Conservation (phyloP, 768 basidiomycete species). For the Termitomyces sp. region DNA sequence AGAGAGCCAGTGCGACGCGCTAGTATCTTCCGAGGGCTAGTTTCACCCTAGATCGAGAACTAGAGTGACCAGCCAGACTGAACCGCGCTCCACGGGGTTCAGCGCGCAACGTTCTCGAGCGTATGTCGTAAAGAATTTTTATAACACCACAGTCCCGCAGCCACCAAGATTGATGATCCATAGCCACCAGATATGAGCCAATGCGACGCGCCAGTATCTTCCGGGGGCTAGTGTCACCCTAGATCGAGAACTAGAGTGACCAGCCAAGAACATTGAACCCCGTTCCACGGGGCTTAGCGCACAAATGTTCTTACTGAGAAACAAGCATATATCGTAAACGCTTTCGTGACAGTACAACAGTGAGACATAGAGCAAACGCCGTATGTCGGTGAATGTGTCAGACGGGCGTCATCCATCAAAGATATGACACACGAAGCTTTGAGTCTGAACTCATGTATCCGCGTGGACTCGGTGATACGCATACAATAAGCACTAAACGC, state of each 20-base stretch:
- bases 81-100: neutral
- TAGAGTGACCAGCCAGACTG: neutral
- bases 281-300: neutral
- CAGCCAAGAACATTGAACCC: too few relatives aligned
- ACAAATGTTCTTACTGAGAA: neutral
- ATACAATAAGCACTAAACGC: too few relatives aligned
- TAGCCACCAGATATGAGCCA: neutral
- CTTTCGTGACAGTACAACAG: neutral
- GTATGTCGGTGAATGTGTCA: neutral
- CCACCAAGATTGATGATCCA: neutral
- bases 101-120: too few relatives aligned
- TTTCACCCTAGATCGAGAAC: neutral
- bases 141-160: neutral
- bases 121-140: too few relatives aligned
- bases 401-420: neutral
- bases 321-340: neutral
- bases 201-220: neutral
- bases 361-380: neutral
- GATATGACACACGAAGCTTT: too few relatives aligned
- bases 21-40: neutral
- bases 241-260: neutral
- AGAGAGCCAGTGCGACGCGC: neutral
- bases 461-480: too few relatives aligned
- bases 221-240: neutral
- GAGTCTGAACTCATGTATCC: too few relatives aligned